Evolutionary conservation across 805 yeast genomes (phyloP), one percentile per base, ranked within the genome.

Genomic region (Teunomyces gatunensis): DNA sequence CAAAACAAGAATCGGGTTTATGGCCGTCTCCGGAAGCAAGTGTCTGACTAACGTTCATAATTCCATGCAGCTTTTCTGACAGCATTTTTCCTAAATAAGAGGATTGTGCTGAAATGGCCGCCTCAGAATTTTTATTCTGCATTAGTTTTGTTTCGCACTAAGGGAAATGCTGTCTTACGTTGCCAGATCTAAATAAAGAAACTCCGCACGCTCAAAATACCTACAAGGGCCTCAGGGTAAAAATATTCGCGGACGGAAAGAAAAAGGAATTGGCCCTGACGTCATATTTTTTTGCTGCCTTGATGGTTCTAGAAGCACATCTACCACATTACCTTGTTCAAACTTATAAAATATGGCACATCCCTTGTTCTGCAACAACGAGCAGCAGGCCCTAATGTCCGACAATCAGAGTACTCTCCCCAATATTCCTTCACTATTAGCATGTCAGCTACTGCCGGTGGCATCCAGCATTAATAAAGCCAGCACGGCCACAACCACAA

Each of bases 261-360:
- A 35, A 35, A 35, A 20, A 20, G 18, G 18, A 35, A 10, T 18
- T 35, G 10, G 10, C 29, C 18, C 40, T 37, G 40, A 37, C 40
- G 40, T 37, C 40, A 37, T 37, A 37, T 20, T 18, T 18, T 23
- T 11, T n/a, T 23, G 28, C 18, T 25, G 25, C 15, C 6, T 6
- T 23, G n/a, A 11, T 4, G 15, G 40, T 37, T 37, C 40, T 37
- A 37, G 40, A 37, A 37, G 40, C 40, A 37, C 23, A 15, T n/a
- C 15, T 23, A 25, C 18, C 25, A 35, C 39, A 18, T 20, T 17
- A 18, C 25, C 13, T 12, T 35, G 13, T 10, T 17, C 39, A 18
- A 18, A 18, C n/a, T 12, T 35, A 35, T 35, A 35, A 11, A 35
- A 35, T 18, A 12, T 18, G 39, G 13, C 10, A 18, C 7, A 35